Evolutionary conservation across 2,329 filamentous ascomycete species (phyloP).

Genomic region (Exserohilum turcica): DNA sequence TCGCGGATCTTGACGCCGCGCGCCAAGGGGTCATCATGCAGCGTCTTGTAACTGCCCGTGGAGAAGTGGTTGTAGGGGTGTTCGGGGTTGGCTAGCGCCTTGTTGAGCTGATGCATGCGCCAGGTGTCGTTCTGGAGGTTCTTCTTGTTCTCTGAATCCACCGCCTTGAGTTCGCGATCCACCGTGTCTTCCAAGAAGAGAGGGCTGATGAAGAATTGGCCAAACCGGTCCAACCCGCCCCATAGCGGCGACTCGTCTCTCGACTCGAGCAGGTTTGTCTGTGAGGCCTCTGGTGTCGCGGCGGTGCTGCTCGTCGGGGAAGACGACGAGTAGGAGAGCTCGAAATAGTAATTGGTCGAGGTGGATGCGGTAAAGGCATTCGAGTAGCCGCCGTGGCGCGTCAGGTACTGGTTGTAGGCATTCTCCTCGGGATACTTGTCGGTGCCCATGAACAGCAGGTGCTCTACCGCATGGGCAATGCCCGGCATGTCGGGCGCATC

Average conservation of each 20-base stretch:
- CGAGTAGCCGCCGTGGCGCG: slow-evolving; percentile 85
- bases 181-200: slow-evolving; percentile 84
- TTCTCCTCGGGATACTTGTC: slow-evolving; percentile 84
- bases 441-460: slow-evolving; percentile 97
- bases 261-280: slow-evolving; percentile 41
- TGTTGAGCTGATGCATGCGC: slow-evolving; percentile 85
- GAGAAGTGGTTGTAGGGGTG: slow-evolving; percentile 93
- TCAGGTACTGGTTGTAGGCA: slow-evolving; percentile 91
- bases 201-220: slow-evolving; percentile 90
- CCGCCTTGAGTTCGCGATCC: slow-evolving; percentile 83
- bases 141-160: slow-evolving; percentile 98
- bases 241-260: slow-evolving; percentile 66
- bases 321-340: slow-evolving; percentile 79
- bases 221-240: slow-evolving; percentile 86
- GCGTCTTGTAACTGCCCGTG: slow-evolving; percentile 83
- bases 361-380: slow-evolving; percentile 94
- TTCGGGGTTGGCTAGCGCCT: slow-evolving; percentile 82
- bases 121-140: slow-evolving; percentile 90
- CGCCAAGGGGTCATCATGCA: slow-evolving; percentile 80
- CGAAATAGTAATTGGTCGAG: slow-evolving; percentile 98
- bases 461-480: slow-evolving; percentile 95
- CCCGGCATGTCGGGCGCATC: slow-evolving; percentile 90
- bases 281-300: slow-evolving; percentile 46
- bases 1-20: slow-evolving; percentile 82
- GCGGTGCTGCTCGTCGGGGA: slow-evolving; percentile 58